Evolutionary conservation across 2,329 filamentous ascomycete genomes (phyloP), one percentile per base, ranked within the genome.

Genomic region (Sporothrix brasiliensis): DNA sequence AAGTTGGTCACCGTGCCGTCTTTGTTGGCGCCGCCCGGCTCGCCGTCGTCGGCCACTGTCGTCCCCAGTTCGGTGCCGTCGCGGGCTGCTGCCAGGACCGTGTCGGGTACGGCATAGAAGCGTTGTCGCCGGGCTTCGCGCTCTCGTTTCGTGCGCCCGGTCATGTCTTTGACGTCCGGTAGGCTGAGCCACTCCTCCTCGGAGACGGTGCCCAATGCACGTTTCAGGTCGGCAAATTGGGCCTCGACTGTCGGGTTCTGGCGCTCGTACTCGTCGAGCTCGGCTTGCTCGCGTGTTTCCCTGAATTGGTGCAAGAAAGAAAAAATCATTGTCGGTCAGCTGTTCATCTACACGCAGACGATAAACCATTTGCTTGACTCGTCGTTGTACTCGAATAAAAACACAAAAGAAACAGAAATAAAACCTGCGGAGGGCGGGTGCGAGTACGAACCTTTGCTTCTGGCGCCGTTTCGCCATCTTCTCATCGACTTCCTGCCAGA

Each of bases 191-290:
- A 99, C 76, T 99, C 94, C 73, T 99, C 94, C 78, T 98, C 94
- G 56, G 92, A 92, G 39, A 99, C 91, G 6, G 90, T 91, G 53
- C 92, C 91, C 50, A 99, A 86, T 5, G 92, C 93, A 77, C 96
- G 88, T 81, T 99, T 99, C 67, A 98, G 83, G 76, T 98, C 95
- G 78, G 94, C 93, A 79, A 99, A 99, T 80, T 99, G 95, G 75
- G 97, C 92, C 78, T 97, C 92, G 68, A 99, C 97, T 81, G 98
- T 99, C 16, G 95, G 95, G 79, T 99, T 98, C 79, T 97, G 94
- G 75, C 91, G 89, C 83, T 99, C 94, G 86, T 97, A 97, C 77
- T 98, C 94, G 78, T 97, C 93, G 79, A 87, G 89, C 84, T 99
- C 94, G 83, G 92, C 87, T 79, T 91, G 85, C 81, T 99, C 95